These are phyloP conservation scores for Pilasporangium apinafurcum DNA, from an alignment of 352 stramenopile species.

Conservation along the genomic window DNA sequence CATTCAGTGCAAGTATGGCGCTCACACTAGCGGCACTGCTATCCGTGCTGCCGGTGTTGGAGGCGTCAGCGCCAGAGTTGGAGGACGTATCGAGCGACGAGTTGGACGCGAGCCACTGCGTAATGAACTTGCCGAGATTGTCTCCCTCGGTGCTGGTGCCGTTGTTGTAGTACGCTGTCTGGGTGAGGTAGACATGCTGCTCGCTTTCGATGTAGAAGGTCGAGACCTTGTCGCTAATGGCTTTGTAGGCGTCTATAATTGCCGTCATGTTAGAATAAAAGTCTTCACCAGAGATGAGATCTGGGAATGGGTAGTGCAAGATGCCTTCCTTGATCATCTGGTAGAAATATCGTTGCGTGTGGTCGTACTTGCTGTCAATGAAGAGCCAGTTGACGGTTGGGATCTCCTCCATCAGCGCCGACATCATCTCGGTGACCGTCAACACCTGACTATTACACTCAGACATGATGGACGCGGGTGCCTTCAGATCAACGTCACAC, in stretches of 20 bases:
- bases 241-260: conserved; percentile 47
- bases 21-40: too few relatives aligned
- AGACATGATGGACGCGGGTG: conserved; percentile 23
- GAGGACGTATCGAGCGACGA: conserved; percentile 4
- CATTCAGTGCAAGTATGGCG: too few relatives aligned
- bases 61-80: conserved; percentile 1
- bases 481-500: conserved; percentile 42
- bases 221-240: conserved; percentile 32
- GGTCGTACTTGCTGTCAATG: conserved; percentile 54
- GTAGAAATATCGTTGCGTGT: conserved; percentile 64
- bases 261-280: conserved; percentile 53
- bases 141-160: conserved; percentile 29
- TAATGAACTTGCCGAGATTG: conserved; percentile 17
- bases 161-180: conserved; percentile 31
- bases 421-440: conserved; percentile 41
- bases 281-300: conserved; percentile 41
- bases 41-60: background rate
- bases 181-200: conserved; percentile 47
- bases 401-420: conserved; percentile 40
- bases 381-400: conserved; percentile 53
- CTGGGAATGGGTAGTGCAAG: conserved; percentile 38
- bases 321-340: conserved; percentile 46
- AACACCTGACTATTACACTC: conserved; percentile 37
- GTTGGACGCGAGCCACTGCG: conserved; percentile 13
- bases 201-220: conserved; percentile 41